Percentiles rank a stretch among this genome's conserved stretches.
These are phyloP conservation scores for Acmispon strigosus DNA, from an alignment of 306 rosid species.

Conservation along the genomic window DNA sequence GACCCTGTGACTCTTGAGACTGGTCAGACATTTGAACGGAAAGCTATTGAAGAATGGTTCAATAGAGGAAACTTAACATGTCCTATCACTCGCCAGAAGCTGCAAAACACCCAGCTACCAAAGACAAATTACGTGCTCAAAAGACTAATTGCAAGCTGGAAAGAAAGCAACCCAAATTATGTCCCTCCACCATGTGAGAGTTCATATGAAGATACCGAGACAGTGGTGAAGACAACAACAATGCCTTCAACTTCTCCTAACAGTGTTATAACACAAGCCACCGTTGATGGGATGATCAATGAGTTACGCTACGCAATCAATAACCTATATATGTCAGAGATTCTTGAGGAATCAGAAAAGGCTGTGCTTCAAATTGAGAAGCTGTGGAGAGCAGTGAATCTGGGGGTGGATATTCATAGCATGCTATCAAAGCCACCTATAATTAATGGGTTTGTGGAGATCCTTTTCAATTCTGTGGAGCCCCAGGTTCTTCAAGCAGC, in stretches of 20 bases:
- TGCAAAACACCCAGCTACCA: conserved; percentile 69
- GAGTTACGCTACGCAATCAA: conserved; percentile 56
- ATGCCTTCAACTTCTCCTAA: conserved; percentile 57
- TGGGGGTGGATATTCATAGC: conserved; percentile 46
- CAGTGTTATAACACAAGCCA: conserved; percentile 54
- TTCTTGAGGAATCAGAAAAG: conserved; percentile 71
- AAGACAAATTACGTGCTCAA: conserved; percentile 92
- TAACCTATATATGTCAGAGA: conserved; percentile 66
- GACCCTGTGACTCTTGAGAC: conserved; percentile 98
- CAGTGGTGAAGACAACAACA: conserved; percentile 26
- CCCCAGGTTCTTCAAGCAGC: conserved; percentile 52
- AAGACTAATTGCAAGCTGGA: conserved; percentile 81
- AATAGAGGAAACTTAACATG: conserved; percentile 73
- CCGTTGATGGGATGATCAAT: conserved; percentile 45
- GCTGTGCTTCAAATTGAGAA: conserved; percentile 68
- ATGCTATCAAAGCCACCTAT: conserved; percentile 69
- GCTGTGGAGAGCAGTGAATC: conserved; percentile 59
- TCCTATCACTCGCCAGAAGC: conserved; percentile 84
- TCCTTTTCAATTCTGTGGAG: conserved; percentile 71
- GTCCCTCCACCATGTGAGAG: conserved; percentile 29
- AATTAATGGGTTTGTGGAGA: conserved; percentile 77
- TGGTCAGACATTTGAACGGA: conserved; percentile 89
- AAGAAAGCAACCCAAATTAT: conserved; percentile 50
- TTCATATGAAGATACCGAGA: conserved; percentile 21
- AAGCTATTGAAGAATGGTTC: conserved; percentile 88